Base-by-base conservation (phyloP, 352 stramenopile species). In the Nothophytophthora sp. region DNA sequence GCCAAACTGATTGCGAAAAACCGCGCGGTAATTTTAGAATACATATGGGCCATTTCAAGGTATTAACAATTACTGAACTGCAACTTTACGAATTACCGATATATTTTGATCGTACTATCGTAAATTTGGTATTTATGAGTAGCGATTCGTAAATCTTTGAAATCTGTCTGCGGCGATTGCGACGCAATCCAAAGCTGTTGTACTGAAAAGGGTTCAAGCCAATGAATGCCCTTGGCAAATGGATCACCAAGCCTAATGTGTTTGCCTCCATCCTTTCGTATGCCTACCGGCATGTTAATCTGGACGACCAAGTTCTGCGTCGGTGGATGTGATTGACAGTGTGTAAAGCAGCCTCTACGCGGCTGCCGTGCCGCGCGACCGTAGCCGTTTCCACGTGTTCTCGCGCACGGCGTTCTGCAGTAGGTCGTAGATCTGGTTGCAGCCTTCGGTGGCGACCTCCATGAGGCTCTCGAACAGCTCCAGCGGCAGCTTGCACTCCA, bases 381-480 rank as follows among this genome's bases (percentile, higher is more conserved):
- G 77, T 46, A 95, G 63, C 27, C 76, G 74, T 60, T 89, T 88
- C 81, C 78, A 91, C 51, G 81, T 88, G 50, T 94, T 81, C 36
- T 94, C 84, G 19, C 81, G 80, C 54, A 96, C 82, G n/a, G 84
- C 83, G 55, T 86, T 90, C 59, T 96, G 78, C 34, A 93, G 53
- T 41, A 93, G 53, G 38, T 93, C 83, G 67, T 90, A 89, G 55
- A 96, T 87, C 59, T 94, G 77, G 61, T 86, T 81, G 56, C 81
- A 90, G 27, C 81, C 86, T 16, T 91, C 76, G 44, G 88, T 88
- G 16, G 84, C 80, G 27, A 85, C 70, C 27, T 76, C 58, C 77
- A 97, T 90, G 51, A 95, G 77, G 23, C 70, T 83, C 60, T 96
- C 86, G 50, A 96, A 93, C 20, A 94, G 83, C 48, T 96, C 88